Evolutionary conservation across 257 asterid species (phyloP), one percentile per base, ranked within the genome.

Genomic region (Solanum bukasovii): DNA sequence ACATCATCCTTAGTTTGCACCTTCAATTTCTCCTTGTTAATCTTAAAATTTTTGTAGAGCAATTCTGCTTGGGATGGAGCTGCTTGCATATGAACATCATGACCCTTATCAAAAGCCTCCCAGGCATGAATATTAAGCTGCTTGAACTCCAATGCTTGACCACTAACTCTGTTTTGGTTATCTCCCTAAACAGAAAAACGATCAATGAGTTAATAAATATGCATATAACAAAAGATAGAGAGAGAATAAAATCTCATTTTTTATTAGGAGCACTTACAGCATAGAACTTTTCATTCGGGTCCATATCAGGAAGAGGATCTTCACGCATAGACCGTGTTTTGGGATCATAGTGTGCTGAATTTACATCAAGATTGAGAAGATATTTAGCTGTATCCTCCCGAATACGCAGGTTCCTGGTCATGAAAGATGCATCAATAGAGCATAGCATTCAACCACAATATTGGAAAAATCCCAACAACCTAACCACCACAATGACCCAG

Each of bases 281-380:
- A 89, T 96, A 97, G 89, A 97, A 97, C 73, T 97, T 97, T 92
- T 97, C 99, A 88, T 95, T 95, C 67, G 98, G 98, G 93, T 96
- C 98, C 96, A 87, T 94, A 87, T 97, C 99, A 9, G 99, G 99
- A 18, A 96, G 98, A 90, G 99, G 99, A 87, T 96, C 99, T 90
- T 97, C 99, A 91, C 98, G 98, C 99, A 97, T 96, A 31, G 99
- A 96, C 87, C 98, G 98, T 38, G 99, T 96, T 90, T 96, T 97
- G 79, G 99, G 99, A 90, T 95, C 99, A 91, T 96, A 97, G 84
- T 97, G 97, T 67, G 99, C 96, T 44, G 99, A 97, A 90, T 96
- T 92, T 70, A 96, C 96, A 90, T 95, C 98, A 83, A 97, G 99
- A 86, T 97, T 97, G 33, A 97, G 98, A 89, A 97, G 99, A 91